phyloP scores from a whole-genome alignment of 2,329 filamentous ascomycete genomes.

The Diaporthe nobilis region DNA sequence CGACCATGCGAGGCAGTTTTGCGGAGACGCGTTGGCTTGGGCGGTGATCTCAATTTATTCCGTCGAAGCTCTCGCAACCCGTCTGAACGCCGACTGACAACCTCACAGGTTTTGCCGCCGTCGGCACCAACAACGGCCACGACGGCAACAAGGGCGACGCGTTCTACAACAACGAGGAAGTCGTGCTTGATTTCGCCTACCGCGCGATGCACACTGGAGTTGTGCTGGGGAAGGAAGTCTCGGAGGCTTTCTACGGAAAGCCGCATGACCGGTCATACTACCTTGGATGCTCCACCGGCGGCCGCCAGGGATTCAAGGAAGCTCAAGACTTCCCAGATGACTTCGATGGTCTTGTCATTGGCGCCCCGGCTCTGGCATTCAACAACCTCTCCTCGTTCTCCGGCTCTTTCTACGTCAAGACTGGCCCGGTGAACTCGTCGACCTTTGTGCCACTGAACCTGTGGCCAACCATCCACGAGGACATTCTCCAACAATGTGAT shows the following conservation, averaged over 20 bases:
- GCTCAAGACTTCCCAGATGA: constrained; percentile 66
- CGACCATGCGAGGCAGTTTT: neutral
- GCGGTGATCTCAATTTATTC: neutral
- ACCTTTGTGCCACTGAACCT: constrained; percentile 45
- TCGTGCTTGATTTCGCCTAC: constrained; percentile 55
- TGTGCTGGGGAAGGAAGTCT: constrained; percentile 61
- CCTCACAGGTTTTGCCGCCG: constrained; percentile 55
- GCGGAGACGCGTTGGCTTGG: neutral
- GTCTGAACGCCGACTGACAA: neutral
- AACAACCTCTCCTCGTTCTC: constrained; percentile 60
- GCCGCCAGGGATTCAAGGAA: constrained; percentile 69
- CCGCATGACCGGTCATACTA: constrained; percentile 65
- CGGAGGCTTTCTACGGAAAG: constrained; percentile 62
- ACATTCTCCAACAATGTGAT: constrained; percentile 66
- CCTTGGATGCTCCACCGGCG: constrained; percentile 71
- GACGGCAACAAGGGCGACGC: constrained; percentile 55
- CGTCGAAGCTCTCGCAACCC: no score
- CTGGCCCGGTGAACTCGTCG: constrained; percentile 57
- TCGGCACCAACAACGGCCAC: constrained; percentile 65
- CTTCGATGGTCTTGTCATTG: constrained; percentile 70
- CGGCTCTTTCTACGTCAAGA: constrained; percentile 63
- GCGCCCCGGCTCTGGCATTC: constrained; percentile 65
- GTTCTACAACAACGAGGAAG: constrained; percentile 54
- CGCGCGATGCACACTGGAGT: constrained; percentile 63
- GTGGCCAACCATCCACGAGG: constrained; percentile 60